A percentile compares a stretch with the other conserved stretches of the same genome.
These are phyloP conservation scores for Aspergillus coremiiformis DNA, from an alignment of 495 filamentous ascomycete genomes.

Conservation along the genomic window DNA sequence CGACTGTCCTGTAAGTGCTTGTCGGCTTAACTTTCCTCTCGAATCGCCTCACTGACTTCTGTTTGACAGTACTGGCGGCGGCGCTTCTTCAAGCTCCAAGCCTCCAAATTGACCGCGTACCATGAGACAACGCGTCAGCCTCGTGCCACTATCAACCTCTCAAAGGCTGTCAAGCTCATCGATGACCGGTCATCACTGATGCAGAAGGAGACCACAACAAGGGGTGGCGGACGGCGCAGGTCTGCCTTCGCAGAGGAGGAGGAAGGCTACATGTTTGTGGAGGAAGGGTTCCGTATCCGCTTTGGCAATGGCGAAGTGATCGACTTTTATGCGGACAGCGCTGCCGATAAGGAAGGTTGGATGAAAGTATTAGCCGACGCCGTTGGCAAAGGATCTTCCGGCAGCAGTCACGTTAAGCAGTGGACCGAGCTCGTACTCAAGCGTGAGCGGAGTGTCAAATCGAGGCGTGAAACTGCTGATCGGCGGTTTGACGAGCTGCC, in stretches of 20 bases:
- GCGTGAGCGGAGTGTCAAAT: constrained; percentile 32
- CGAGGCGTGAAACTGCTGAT: constrained; percentile 26
- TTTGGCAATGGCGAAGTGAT: constrained; percentile 97
- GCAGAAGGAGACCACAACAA: constrained; percentile 67
- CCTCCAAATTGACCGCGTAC: constrained; percentile 86
- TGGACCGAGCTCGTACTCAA: constrained; percentile 86
- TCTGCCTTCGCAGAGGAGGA: constrained; percentile 97
- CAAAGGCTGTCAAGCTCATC: constrained; percentile 88
- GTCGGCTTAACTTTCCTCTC: constrained; percentile 15
- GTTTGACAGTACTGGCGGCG: constrained; percentile 82
- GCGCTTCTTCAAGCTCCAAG: constrained; percentile 90
- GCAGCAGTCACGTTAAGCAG: constrained; percentile 36
- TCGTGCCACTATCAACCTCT: constrained; percentile 91
- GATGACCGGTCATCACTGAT: constrained; percentile 82
- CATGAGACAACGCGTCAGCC: constrained; percentile 94
- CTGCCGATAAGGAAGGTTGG: constrained; percentile 83
- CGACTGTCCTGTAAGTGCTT: constrained; percentile 82
- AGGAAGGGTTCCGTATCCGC: constrained; percentile 96
- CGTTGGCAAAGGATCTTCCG: constrained; percentile 59
- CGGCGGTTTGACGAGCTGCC: constrained; percentile 16
- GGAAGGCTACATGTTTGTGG: constrained; percentile 99
- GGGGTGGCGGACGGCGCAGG: constrained; percentile 71
- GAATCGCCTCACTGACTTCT: constrained; percentile 1
- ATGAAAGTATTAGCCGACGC: constrained; percentile 84
- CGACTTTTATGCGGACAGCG: constrained; percentile 93